Evolutionary conservation across 1,284 basidiomycete species (phyloP), one percentile per base, ranked within the genome.

Genomic region (Tilletia horrida): DNA sequence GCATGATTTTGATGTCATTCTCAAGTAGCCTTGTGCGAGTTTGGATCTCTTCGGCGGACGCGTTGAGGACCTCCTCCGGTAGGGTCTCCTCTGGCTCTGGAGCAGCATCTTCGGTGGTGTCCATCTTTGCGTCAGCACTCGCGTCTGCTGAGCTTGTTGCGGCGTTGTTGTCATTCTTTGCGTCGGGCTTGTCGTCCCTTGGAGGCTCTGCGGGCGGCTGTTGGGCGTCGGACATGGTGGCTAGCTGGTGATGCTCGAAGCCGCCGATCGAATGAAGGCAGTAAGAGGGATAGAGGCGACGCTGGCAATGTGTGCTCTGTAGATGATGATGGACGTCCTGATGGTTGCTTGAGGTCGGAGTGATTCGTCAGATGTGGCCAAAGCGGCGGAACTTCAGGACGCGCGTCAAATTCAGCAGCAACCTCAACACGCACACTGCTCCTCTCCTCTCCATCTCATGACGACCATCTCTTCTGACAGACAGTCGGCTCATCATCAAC

Each of bases 1-100:
- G 73, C 77, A 81, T 76, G 44, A 81, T 73, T 62, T 79, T 79
- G 67, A 81, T 73, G 59, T 81, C 80, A 66, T 81, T 81, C 57
- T 81, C 80, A 21, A 81, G 73, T 62, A 81, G 69, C 27, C 79
- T 72, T 14, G 78, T 81, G 43, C 79, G 74, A 27, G 78, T 81
- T 61, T 76, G 73, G 48, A 81, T 78, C 65, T 81, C 80, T 23
- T 78, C 76, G 50, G 72, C 71, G 29, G 70, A 69, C 0, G 78
- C 77, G 29, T 79, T 72, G 64, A 77, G 74, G 62, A 81, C 76
- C 63, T 81, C 79, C 25, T 72, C 68, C 16, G 77, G 77, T 14
- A 80, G 64, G 23, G 65, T 47, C 59, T 65, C 64, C 29, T 65
- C 64, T 25, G 45, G 42, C 55, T 59, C 55, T 35, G 9, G 55